These are phyloP conservation scores for Thermothielavioides terrestris DNA, from an alignment of 495 filamentous ascomycete genomes.

Conservation along the genomic window DNA sequence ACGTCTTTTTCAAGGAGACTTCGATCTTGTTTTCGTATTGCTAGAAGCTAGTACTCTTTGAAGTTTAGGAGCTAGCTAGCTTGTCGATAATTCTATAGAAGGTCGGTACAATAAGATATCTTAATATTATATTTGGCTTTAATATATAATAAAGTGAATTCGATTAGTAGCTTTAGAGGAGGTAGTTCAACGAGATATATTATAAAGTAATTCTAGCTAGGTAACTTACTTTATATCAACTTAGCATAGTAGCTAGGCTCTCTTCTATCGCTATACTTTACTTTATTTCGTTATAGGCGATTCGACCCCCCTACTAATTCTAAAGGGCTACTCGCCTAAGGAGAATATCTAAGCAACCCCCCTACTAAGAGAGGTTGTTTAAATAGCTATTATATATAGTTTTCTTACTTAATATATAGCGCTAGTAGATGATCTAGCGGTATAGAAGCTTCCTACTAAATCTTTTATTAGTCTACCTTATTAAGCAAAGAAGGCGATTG, in stretches of 20 bases:
- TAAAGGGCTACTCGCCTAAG: too few species aligned
- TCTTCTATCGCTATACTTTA: not conserved
- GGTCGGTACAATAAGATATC: too few species aligned
- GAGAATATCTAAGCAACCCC: not conserved
- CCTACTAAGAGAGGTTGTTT: not conserved
- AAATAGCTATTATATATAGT: not conserved
- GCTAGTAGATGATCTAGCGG: not conserved
- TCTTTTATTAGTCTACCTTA: too few species aligned
- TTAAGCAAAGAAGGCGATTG: not conserved
- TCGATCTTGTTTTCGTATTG: not conserved
- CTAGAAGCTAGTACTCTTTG: not conserved
- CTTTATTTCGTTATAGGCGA: not conserved
- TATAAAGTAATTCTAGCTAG: not conserved
- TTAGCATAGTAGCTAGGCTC: not conserved
- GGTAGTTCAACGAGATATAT: not conserved
- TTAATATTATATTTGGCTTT: not conserved
- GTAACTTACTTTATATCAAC: not conserved
- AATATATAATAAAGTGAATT: not conserved
- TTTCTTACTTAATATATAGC: not conserved
- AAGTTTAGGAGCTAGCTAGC: not conserved
- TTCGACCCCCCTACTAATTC: not conserved
- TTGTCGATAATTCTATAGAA: slow-evolving; percentile 26
- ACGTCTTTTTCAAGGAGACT: not conserved
- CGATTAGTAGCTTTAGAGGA: too few species aligned
- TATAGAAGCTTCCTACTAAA: not conserved